Evolutionary conservation across 73 alveolate species (phyloP).

Genomic region (Symbiodinium natans): DNA sequence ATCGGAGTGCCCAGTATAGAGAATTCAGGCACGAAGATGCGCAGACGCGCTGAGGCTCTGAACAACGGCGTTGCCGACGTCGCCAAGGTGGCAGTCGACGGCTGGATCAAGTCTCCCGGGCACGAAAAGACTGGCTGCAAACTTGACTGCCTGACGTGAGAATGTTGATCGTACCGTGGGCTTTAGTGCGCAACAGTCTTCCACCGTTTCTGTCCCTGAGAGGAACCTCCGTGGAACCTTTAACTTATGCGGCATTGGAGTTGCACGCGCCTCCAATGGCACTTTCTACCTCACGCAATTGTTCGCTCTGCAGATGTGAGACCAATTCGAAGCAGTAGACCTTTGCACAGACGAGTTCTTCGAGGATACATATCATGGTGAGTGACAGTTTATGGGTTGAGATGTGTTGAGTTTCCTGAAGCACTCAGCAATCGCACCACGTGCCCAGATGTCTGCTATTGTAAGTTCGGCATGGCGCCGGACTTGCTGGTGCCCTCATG

Average conservation of each 20-base stretch:
- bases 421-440: slow-evolving; percentile 7
- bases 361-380: no score
- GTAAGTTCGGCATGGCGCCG: not conserved
- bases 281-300: slow-evolving; percentile 92
- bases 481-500: not conserved
- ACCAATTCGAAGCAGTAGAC: not conserved
- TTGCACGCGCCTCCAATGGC: slow-evolving; percentile 69
- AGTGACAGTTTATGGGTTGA: no score
- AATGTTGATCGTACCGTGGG: no score
- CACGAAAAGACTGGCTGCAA: slow-evolving; percentile 94
- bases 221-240: slow-evolving; percentile 96
- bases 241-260: slow-evolving; percentile 79
- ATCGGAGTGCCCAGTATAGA: no score
- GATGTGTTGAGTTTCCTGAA: not conserved
- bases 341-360: not conserved
- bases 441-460: not conserved
- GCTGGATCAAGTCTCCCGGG: slow-evolving; percentile 99
- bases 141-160: no score
- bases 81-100: slow-evolving; percentile 96
- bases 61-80: slow-evolving; percentile 97
- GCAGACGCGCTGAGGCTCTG: slow-evolving; percentile 94
- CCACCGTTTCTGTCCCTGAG: not conserved
- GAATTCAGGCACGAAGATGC: no score
- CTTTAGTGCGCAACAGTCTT: no score
- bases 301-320: slow-evolving; percentile 77